Evolutionary conservation across 2,329 filamentous ascomycete genomes (phyloP), one percentile per base, ranked within the genome.

Genomic region (Kalmusia sp.): DNA sequence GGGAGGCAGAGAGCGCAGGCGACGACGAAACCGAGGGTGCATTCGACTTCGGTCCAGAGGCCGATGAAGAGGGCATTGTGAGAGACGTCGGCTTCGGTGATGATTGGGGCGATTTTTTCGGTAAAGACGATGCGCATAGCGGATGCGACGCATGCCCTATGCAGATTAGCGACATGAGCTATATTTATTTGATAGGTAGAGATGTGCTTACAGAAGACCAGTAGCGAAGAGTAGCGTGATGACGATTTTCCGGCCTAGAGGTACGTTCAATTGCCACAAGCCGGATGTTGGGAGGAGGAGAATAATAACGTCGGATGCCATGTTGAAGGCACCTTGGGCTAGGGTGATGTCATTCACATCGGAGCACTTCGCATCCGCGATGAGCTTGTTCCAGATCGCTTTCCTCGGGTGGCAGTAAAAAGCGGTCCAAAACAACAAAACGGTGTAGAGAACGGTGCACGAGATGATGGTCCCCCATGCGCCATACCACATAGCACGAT

Each of bases 61-160:
- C 64, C 65, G 9, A 67, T 67, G 50, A 62, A 68, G 11, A 68
- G 59, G 5, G 61, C 61, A 22, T 69, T 63, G 44, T 64, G 61
- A 1, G 66, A 68, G 6, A 69, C 60, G 38, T 69, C 66, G 22
- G 64, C 60, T 51, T 63, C 40, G 8, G 57, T 51, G 17, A 64
- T 62, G 2, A 59, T 46, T 0, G 60, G 47, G 1, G 60, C 55
- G 15, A 68, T 67, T 33, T 61, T 60, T 4, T 61, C 41, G 3
- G 65, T 68, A 37, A 64, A 69, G n/a, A 63, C 56, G 25, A 69
- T 64, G 12, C 64, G 64, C 64, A 68, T 65, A 2, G 55, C 58
- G 8, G 64, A 67, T n/a, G 67, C 67, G 24, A 54, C 55, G 33
- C 62, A 64, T 28, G 67, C 67, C 30, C 66, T 69, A 15, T 25